Evolutionary conservation across 768 basidiomycete species (phyloP).

Genomic region (Auriscalpium microsporum): DNA sequence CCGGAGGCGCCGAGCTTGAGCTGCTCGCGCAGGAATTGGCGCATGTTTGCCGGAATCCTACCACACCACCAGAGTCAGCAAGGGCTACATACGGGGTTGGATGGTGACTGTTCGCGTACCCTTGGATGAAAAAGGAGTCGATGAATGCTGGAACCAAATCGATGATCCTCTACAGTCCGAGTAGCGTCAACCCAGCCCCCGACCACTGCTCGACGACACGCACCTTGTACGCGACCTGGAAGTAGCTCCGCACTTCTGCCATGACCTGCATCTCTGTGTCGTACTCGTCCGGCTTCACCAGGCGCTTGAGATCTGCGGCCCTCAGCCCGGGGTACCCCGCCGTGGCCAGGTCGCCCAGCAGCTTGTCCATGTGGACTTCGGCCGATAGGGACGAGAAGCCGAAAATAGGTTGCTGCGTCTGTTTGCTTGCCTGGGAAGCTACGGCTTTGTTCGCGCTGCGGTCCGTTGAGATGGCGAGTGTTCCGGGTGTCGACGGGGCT

Average conservation of each 20-base stretch:
- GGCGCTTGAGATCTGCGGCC: constrained; percentile 25
- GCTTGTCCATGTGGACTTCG: background rate
- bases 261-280: constrained; percentile 35
- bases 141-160: constrained; percentile 32
- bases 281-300: constrained; percentile 27
- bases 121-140: constrained; percentile 11
- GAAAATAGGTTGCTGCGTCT: too few species aligned
- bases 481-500: too few species aligned
- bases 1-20: constrained; percentile 8
- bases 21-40: background rate
- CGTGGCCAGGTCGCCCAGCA: background rate
- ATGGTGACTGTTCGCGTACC: background rate
- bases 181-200: too few species aligned
- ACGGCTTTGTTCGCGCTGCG: too few species aligned
- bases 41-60: too few species aligned
- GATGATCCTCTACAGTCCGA: constrained; percentile 31
- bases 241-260: constrained; percentile 38
- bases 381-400: too few species aligned
- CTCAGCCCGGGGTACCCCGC: constrained; percentile 13
- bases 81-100: too few species aligned
- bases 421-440: too few species aligned
- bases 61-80: too few species aligned
- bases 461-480: background rate
- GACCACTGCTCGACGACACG: background rate
- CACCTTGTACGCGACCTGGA: constrained; percentile 40